Evolutionary conservation across 192 early-diverging fungal genomes (phyloP).

Genomic region (Haplosporangium gracile): DNA sequence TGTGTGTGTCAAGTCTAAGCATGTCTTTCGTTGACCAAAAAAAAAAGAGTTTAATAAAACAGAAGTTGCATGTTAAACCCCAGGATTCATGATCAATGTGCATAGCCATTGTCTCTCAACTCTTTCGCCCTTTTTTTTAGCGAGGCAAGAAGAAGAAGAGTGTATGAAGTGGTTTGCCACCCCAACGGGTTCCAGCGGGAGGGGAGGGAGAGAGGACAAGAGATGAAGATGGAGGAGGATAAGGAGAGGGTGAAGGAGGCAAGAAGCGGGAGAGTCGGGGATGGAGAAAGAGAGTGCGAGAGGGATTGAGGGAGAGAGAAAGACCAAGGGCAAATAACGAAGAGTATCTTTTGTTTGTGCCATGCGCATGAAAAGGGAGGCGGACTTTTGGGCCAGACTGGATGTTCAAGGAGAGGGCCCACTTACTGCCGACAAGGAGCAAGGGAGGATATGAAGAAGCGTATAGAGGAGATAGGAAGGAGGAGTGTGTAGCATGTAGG

Average conservation of each 20-base stretch:
- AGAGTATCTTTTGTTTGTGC: neutral
- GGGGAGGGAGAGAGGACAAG: too few relatives aligned
- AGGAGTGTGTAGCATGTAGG: neutral
- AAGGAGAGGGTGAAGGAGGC: too few relatives aligned
- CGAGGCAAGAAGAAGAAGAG: neutral
- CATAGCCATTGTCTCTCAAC: neutral
- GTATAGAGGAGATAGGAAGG: neutral
- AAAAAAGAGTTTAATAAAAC: slow-evolving; percentile 3
- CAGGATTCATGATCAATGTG: neutral
- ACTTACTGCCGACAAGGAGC: slow-evolving; percentile 4
- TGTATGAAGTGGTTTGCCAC: neutral
- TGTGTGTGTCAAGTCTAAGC: neutral
- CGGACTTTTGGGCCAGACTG: neutral
- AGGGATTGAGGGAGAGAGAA: neutral
- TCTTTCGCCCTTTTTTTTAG: neutral
- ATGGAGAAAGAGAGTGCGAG: neutral
- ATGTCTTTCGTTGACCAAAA: neutral
- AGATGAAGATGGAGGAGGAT: too few relatives aligned
- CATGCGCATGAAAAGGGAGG: neutral
- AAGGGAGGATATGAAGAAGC: neutral
- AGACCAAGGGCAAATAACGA: neutral
- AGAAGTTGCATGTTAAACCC: neutral
- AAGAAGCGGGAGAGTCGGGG: neutral
- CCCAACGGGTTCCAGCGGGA: neutral
- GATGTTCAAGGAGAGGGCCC: neutral